Base-by-base conservation (phyloP, 805 yeast genomes). In the Lachancea fermentati region DNA sequence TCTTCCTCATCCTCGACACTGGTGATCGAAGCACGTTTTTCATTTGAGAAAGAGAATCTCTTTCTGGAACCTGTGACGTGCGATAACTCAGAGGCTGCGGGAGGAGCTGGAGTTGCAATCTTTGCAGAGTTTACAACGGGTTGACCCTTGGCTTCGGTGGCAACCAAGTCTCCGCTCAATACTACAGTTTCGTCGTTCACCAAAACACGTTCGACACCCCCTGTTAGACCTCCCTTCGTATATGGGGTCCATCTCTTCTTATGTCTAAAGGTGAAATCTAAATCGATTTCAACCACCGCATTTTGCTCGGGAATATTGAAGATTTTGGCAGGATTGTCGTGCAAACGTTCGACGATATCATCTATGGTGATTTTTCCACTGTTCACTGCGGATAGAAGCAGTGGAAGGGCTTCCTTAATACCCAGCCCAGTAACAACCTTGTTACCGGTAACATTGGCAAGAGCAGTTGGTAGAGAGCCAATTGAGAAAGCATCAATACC, bases 161-260 rank as follows among this genome's bases (percentile, higher is more conserved):
- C 74, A 50, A 83, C 71, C 37, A 87, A 63, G 41, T 75, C 76
- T 50, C 95, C 96, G 60, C 91, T 96, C 50, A 88, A 73, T 49
- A 87, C 84, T 39, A 82, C 85, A 40, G 95, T 84, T 60, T 81
- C 80, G 43, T 79, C 82, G 47, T 81, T 77, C 62, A 85, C 69
- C 50, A 80, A 74, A 37, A 91, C 97, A 64, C 97, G 78, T 65
- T 88, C 95, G 57, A 91, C 83, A 56, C 87, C 81, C 47, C 97
- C 97, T 45, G 69, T 73, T 57, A 86, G 69, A 38, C 69, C 67
- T 47, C 73, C 74, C 43, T 67, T 68, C 46, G 60, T 57, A 50
- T 79, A 75, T 46, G 81, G 81, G 40, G 81, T 71, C 76, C 79
- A 75, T 42, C 66, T 57, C 30, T 65, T 50, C 6, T 71, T 58